Conservation (phyloP, 2,329 filamentous ascomycete genomes). For the Alternaria rosae region DNA sequence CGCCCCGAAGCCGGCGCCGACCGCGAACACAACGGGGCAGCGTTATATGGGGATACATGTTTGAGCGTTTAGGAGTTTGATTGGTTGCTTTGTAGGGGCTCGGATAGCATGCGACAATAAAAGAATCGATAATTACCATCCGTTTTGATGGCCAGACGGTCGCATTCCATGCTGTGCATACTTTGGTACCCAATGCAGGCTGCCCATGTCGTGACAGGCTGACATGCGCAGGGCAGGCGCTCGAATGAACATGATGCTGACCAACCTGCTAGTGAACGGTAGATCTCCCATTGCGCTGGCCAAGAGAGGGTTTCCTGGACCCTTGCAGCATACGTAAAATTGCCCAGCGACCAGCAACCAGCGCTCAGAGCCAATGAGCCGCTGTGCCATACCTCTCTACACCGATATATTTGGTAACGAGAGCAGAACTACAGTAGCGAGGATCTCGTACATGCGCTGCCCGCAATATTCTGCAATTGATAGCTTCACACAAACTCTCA, state of each 20-base stretch:
- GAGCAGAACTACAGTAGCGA: not conserved
- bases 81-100: slow-evolving; percentile 2
- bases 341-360: not conserved
- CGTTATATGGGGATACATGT: slow-evolving; percentile 1
- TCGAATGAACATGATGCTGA: not conserved
- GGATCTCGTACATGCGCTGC: not conserved
- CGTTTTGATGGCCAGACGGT: not conserved
- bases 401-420: not conserved
- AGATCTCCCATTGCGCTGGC: not conserved
- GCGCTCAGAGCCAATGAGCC: not conserved
- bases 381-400: not conserved
- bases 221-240: not conserved
- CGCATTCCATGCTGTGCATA: not conserved
- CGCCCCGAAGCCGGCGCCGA: slow-evolving; percentile 4
- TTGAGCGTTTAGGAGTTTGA: slow-evolving; percentile 18
- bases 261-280: not conserved
- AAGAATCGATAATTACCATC: slow-evolving; percentile 11
- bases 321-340: too few relatives aligned
- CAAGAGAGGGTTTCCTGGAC: not conserved
- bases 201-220: not conserved
- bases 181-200: not conserved
- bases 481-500: not conserved
- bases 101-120: slow-evolving; percentile 6
- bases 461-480: not conserved
- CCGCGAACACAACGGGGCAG: slow-evolving; percentile 2